Evolutionary conservation across 2,329 filamentous ascomycete species (phyloP).

Genomic region (Thyridium curvatum): DNA sequence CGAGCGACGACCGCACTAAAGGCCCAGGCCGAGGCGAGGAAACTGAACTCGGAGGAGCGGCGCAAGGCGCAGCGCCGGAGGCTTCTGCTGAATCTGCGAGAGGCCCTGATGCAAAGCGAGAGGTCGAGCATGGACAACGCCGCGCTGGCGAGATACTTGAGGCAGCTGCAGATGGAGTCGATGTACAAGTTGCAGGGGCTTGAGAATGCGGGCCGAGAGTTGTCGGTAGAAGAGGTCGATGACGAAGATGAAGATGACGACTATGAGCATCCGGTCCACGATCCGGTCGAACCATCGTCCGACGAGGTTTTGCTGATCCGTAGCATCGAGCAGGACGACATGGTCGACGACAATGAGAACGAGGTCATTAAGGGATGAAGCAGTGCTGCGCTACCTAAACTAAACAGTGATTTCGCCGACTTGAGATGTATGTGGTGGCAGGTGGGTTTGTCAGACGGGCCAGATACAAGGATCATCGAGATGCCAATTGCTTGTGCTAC

Average conservation of each 20-base stretch:
- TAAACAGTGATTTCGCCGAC: too few relatives aligned
- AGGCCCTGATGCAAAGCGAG: constrained; percentile 63
- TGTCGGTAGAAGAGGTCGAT: constrained; percentile 33
- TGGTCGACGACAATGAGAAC: too few relatives aligned
- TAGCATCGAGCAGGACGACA: too few relatives aligned
- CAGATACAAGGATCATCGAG: neutral
- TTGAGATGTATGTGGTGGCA: too few relatives aligned
- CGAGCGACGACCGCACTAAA: constrained; percentile 58
- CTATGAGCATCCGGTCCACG: too few relatives aligned
- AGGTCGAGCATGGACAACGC: constrained; percentile 59
- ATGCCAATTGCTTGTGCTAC: neutral
- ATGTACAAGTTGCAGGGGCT: constrained; percentile 54
- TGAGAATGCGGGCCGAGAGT: constrained; percentile 21
- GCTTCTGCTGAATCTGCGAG: constrained; percentile 65
- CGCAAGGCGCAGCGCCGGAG: constrained; percentile 61
- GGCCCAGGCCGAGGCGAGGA: constrained; percentile 48
- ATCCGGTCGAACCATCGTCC: too few relatives aligned
- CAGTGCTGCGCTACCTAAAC: too few relatives aligned
- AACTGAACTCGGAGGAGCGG: constrained; percentile 50
- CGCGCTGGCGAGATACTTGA: constrained; percentile 57
- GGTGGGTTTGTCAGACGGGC: too few relatives aligned
- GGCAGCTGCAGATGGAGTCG: constrained; percentile 68
- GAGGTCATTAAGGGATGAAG: too few relatives aligned
- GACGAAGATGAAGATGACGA: neutral
- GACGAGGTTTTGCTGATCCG: too few relatives aligned